phyloP scores from a whole-genome alignment of 2,329 filamentous ascomycete genomes.

The Venturia oleaginea region DNA sequence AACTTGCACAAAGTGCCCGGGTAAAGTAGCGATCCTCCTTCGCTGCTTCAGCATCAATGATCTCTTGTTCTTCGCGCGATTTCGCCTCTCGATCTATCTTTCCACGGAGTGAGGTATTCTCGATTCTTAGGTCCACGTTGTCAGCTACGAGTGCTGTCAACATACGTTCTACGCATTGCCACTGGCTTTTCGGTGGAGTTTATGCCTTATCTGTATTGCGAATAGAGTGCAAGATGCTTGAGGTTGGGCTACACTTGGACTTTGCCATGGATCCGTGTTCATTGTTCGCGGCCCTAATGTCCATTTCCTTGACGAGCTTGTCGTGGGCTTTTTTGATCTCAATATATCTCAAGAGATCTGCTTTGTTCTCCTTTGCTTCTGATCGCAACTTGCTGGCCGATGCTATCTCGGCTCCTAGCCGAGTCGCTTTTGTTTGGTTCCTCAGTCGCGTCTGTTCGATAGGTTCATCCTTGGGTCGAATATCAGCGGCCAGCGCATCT shows the following conservation, averaged over 20 bases:
- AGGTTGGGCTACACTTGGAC: neutral
- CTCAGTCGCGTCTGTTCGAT: neutral
- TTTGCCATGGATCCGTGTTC: neutral
- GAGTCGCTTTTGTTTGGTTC: neutral
- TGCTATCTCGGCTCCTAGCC: neutral
- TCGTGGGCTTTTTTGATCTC: neutral
- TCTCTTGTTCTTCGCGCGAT: neutral
- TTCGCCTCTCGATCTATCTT: no score
- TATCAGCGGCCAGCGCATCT: neutral
- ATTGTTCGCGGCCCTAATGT: neutral
- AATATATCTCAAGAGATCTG: neutral
- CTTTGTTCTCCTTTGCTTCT: neutral
- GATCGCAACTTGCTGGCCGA: neutral
- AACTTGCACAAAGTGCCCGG: neutral
- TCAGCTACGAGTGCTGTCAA: neutral
- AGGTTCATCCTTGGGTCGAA: neutral
- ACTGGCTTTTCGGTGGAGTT: neutral
- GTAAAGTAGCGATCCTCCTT: neutral
- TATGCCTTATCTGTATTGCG: neutral
- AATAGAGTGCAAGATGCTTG: no score
- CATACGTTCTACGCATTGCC: neutral
- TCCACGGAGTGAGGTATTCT: neutral
- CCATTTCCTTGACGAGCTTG: neutral
- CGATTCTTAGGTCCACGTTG: neutral
- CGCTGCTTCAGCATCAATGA: neutral